Percentiles rank a stretch among this genome's conserved stretches.
phyloP scores from a whole-genome alignment of 129 eudicot species.

The Artemisia annua region DNA sequence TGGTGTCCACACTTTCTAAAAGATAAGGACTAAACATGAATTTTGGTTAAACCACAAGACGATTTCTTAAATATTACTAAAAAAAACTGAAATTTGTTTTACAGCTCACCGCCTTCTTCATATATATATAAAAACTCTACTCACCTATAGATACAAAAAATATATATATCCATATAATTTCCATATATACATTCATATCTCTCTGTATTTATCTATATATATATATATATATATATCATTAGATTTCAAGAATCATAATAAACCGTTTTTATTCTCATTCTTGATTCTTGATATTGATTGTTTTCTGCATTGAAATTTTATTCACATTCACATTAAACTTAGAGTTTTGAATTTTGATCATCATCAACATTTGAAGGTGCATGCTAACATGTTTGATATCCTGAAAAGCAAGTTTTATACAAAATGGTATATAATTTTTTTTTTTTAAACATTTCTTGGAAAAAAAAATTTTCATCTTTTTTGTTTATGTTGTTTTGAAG shows the following conservation, averaged over 20 bases:
- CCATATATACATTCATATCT: background rate
- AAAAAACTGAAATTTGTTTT: too few species aligned
- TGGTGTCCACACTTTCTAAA: too few species aligned
- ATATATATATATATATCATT: background rate
- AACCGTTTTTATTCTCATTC: background rate
- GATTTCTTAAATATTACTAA: too few species aligned
- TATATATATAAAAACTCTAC: background rate
- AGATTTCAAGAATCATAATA: constrained; percentile 1
- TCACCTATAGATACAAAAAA: constrained; percentile 3
- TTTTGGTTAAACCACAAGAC: too few species aligned
- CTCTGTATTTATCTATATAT: background rate
- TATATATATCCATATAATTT: constrained; percentile 5
- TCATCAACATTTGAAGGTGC: too few species aligned
- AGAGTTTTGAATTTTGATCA: too few species aligned
- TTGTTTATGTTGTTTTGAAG: constrained; percentile 2
- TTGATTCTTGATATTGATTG: background rate
- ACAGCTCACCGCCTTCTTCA: too few species aligned
- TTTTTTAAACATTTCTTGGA: background rate
- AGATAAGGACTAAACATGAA: too few species aligned
- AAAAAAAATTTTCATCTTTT: background rate
- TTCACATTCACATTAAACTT: too few species aligned
- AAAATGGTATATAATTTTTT: constrained; percentile 45
- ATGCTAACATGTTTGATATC: constrained; percentile 57
- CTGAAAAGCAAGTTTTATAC: constrained; percentile 66
- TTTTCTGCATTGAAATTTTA: too few species aligned